A percentile compares a stretch with the other conserved stretches of the same genome.
Evolutionary conservation across 176 grass and related monocot genomes (phyloP).

Genomic region (Rhynchospora breviuscula): DNA sequence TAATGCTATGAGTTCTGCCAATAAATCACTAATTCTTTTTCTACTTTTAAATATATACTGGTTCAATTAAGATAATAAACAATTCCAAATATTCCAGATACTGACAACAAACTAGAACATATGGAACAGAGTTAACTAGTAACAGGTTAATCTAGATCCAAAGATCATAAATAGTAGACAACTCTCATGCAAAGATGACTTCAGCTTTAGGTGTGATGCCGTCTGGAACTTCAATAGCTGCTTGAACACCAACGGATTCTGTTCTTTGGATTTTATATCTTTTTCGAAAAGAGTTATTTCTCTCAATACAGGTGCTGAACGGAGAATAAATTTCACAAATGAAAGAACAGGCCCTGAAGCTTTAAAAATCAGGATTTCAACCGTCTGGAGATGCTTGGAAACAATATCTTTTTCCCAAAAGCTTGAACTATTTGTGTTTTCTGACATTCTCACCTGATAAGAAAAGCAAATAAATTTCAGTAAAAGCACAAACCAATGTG

Average conservation of each 20-base stretch:
- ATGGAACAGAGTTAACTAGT: no score
- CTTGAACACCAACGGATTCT: background rate
- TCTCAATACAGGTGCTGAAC: background rate
- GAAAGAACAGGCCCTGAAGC: background rate
- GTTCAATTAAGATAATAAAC: no score
- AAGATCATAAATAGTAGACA: background rate
- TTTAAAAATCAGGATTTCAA: background rate
- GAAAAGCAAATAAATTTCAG: background rate
- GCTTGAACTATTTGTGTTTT: background rate
- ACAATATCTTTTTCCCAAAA: background rate
- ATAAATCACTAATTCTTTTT: no score
- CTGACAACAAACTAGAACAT: no score
- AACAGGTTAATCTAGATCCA: background rate
- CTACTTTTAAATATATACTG: no score
- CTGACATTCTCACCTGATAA: no score
- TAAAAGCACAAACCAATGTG: background rate
- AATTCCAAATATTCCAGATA: no score
- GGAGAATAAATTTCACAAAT: background rate
- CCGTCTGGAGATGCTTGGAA: background rate
- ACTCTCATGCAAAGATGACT: background rate
- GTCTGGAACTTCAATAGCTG: background rate
- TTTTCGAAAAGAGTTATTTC: background rate
- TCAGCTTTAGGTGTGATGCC: background rate
- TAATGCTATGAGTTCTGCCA: no score
- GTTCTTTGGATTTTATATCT: background rate